These are phyloP conservation scores for Calycina marina DNA, from an alignment of 2,329 filamentous ascomycete genomes.

Conservation along the genomic window DNA sequence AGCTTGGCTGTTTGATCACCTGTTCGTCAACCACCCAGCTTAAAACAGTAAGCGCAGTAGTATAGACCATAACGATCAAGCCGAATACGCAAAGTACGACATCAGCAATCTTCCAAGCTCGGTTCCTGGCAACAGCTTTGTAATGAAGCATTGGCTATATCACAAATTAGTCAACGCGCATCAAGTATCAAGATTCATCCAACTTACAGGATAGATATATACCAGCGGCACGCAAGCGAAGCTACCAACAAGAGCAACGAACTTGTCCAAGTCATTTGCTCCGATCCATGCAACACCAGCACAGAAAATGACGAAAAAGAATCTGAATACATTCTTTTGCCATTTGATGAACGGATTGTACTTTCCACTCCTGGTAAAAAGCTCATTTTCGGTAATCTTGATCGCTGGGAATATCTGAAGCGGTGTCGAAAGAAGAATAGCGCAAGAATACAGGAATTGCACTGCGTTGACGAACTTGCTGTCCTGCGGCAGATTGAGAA, in stretches of 20 bases:
- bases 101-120: constrained; percentile 55
- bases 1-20: constrained; percentile 38
- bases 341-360: constrained; percentile 98
- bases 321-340: constrained; percentile 97
- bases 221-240: constrained; percentile 96
- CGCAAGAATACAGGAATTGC: constrained; percentile 92
- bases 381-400: constrained; percentile 84
- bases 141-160: constrained; percentile 76
- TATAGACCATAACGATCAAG: constrained; percentile 78
- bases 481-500: constrained; percentile 92
- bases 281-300: constrained; percentile 82
- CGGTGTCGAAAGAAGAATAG: constrained; percentile 90
- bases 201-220: constrained; percentile 89
- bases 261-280: constrained; percentile 89
- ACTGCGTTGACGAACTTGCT: constrained; percentile 90
- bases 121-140: constrained; percentile 58
- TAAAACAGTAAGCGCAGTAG: constrained; percentile 69
- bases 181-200: too few species aligned
- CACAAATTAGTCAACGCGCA: too few species aligned
- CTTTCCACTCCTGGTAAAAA: constrained; percentile 90
- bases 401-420: constrained; percentile 97
- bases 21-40: constrained; percentile 60
- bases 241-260: constrained; percentile 88
- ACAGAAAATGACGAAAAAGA: constrained; percentile 79
- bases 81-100: constrained; percentile 70